Evolutionary conservation across 345 rosid species (phyloP).

Genomic region (Lepidium didymum): DNA sequence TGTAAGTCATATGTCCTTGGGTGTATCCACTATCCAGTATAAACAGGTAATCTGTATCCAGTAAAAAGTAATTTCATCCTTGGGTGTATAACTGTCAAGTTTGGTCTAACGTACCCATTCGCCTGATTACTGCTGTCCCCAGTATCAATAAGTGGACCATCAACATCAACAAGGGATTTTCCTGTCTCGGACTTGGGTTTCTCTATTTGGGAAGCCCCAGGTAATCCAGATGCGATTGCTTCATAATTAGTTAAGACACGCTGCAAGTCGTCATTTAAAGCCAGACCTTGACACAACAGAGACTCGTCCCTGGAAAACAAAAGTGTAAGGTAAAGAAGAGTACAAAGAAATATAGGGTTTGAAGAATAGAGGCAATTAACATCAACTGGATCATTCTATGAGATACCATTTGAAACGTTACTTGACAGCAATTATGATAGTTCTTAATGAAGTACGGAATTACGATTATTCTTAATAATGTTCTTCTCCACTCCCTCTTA

Average conservation of each 20-base stretch:
- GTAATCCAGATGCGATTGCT: conserved; percentile 53
- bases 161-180: conserved; percentile 48
- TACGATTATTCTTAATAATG: neutral
- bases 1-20: neutral
- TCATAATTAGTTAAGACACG: conserved; percentile 86
- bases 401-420: neutral
- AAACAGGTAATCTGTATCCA: neutral
- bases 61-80: neutral
- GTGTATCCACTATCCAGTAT: neutral
- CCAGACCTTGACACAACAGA: conserved; percentile 81
- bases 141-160: conserved; percentile 69
- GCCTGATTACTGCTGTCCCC: conserved; percentile 52
- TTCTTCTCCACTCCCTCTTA: neutral
- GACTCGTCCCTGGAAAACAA: conserved; percentile 77
- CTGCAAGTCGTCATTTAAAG: conserved; percentile 95
- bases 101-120: conserved; percentile 25
- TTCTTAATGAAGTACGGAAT: neutral
- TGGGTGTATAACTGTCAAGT: conserved; percentile 6
- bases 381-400: neutral
- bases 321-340: neutral
- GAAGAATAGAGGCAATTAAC: neutral
- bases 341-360: conserved; percentile 1
- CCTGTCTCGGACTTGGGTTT: conserved; percentile 51
- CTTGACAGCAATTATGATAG: neutral
- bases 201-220: conserved; percentile 43